Evolutionary conservation across 1,284 basidiomycete species (phyloP).

Genomic region (Stereum hirsutum): DNA sequence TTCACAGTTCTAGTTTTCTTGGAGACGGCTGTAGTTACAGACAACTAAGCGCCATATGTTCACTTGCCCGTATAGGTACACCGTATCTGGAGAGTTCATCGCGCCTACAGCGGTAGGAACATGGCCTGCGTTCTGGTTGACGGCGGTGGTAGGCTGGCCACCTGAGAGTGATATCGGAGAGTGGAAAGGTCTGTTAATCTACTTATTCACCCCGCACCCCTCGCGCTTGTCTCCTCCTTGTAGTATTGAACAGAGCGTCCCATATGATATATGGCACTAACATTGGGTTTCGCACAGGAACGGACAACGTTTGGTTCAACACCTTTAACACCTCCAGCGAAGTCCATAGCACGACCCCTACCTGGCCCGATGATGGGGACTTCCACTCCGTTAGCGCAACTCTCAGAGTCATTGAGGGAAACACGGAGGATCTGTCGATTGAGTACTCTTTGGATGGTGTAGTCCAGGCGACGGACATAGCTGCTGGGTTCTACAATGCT

Average conservation of each 20-base stretch:
- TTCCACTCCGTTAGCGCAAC: constrained; percentile 31
- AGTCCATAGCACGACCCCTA: constrained; percentile 27
- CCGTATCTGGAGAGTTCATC: constrained; percentile 33
- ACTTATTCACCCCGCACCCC: not conserved
- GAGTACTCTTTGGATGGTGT: constrained; percentile 31
- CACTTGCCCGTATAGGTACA: constrained; percentile 14
- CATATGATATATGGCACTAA: too few species aligned
- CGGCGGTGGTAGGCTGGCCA: constrained; percentile 31
- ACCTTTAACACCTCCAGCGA: constrained; percentile 32
- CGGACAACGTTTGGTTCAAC: constrained; percentile 33
- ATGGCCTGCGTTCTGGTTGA: constrained; percentile 35
- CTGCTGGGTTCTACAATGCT: constrained; percentile 27
- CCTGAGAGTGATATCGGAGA: constrained; percentile 34
- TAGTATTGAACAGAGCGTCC: too few species aligned
- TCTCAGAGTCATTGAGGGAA: not conserved
- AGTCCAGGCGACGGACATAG: constrained; percentile 27
- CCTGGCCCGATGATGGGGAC: constrained; percentile 31
- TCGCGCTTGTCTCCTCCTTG: not conserved
- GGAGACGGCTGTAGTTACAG: not conserved
- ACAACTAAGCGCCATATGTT: not conserved
- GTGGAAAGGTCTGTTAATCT: constrained; percentile 23
- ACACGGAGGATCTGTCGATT: constrained; percentile 18
- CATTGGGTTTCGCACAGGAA: too few species aligned
- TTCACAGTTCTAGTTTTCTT: not conserved
- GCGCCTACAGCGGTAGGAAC: constrained; percentile 30